These are phyloP conservation scores for Podaxis rugospora DNA, from an alignment of 768 basidiomycete species.

Conservation along the genomic window DNA sequence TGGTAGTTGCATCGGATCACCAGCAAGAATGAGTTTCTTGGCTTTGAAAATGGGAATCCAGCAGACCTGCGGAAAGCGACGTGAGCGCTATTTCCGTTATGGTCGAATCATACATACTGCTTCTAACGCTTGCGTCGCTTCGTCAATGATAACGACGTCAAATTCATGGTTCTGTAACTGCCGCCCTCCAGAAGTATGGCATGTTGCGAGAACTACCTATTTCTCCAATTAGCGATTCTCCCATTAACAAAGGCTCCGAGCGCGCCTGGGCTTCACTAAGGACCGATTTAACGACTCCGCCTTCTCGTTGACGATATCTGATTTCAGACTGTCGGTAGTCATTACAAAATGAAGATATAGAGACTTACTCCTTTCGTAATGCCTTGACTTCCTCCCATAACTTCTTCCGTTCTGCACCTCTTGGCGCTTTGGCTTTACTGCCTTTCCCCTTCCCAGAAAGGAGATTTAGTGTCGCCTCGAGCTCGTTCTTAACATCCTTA, in stretches of 20 bases:
- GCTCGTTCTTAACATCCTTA: constrained; percentile 84
- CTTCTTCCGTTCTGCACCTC: constrained; percentile 72
- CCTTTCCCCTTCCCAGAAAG: constrained; percentile 75
- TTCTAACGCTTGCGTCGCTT: constrained; percentile 96
- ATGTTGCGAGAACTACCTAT: constrained; percentile 87
- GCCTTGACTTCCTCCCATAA: constrained; percentile 86
- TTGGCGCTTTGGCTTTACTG: constrained; percentile 63
- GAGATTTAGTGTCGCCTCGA: constrained; percentile 61
- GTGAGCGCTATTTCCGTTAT: background rate
- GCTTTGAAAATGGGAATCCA: constrained; percentile 96
- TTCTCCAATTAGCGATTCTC: background rate
- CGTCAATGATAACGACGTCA: constrained; percentile 94
- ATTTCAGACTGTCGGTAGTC: background rate
- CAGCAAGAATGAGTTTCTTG: constrained; percentile 85
- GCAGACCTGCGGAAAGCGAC: constrained; percentile 56
- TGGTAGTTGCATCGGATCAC: constrained; percentile 94
- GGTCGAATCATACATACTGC: constrained; percentile 48
- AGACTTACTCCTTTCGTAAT: constrained; percentile 81
- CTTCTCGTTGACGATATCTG: constrained; percentile 88
- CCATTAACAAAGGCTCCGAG: background rate
- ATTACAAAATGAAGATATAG: background rate
- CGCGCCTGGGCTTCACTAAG: constrained; percentile 71
- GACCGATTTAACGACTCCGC: constrained; percentile 77
- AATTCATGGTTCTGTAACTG: constrained; percentile 76
- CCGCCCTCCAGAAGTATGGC: constrained; percentile 86